Base-by-base conservation (phyloP, 2,329 filamentous ascomycete species). In the Aspergillus carbonarius region DNA sequence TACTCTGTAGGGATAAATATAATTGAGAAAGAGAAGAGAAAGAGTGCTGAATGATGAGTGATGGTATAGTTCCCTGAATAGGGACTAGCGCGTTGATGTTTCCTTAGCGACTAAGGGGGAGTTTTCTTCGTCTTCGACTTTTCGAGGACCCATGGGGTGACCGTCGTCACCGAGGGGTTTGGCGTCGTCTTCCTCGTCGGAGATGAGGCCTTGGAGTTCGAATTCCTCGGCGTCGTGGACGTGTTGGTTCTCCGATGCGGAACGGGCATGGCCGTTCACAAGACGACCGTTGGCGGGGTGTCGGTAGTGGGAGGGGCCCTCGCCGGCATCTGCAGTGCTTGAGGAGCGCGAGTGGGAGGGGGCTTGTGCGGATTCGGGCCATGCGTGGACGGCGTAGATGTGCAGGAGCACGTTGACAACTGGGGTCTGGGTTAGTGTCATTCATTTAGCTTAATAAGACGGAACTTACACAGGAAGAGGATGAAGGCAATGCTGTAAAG, bases 401-500 rank as follows among this genome's bases (percentile, higher is more conserved):
- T 89, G 82, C 47, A 97, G 83, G 50, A 97, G 89, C 78, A 96
- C 87, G 70, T 95, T 92, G 70, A 89, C 85, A 61, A 97, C 84
- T 86, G 54, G 27, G 15, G 18, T 27, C 18, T 42, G 40, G 10
- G 39, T 68, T 61, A 67, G 59, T 39, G 55, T 60, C 17, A 3
- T 34, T 30, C 13, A n/a, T 15, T 32, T 20, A 48, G 20, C 54
- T 17, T 44, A 65, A 50, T 44, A 7, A 32, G 5, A 25, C 20
- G 18, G 27, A 42, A 69, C 84, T 77, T 79, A 87, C 85, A 96
- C 37, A 99, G 86, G 80, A 96, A 99, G 47, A 96, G 75, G 18
- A 99, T 76, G 75, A 96, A 97, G 23, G 93, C 89, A 53, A 97
- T 81, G 68, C 91, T 96, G 82, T 90, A 98, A 9, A 97, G 80